phyloP scores from a whole-genome alignment of 169 alveolate genomes.

The Eimeria brunetti region DNA sequence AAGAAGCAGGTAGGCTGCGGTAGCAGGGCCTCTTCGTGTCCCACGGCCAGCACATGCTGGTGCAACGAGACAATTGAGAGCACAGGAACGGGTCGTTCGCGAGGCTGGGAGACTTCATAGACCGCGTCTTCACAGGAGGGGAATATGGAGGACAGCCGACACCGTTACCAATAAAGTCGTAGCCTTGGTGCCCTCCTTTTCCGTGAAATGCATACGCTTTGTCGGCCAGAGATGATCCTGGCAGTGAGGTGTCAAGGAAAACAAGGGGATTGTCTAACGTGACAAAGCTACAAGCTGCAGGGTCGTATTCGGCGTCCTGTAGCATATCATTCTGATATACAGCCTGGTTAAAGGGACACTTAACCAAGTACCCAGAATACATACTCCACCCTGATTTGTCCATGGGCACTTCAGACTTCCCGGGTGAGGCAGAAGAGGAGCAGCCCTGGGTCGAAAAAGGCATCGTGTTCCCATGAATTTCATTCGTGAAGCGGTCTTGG shows the following conservation, averaged over 20 bases:
- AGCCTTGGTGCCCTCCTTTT: constrained; percentile 80
- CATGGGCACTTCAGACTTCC: constrained; percentile 78
- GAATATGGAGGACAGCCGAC: constrained; percentile 81
- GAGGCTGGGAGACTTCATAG: constrained; percentile 68
- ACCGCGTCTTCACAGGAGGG: constrained; percentile 70
- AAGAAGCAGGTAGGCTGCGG: constrained; percentile 78
- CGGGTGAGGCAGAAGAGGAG: constrained; percentile 36
- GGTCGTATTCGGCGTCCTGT: constrained; percentile 67
- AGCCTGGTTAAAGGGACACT: constrained; percentile 78
- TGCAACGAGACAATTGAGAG: constrained; percentile 73
- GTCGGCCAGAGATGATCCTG: constrained; percentile 1
- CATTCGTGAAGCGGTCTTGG: constrained; percentile 74
- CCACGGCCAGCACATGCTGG: constrained; percentile 82
- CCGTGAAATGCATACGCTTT: constrained; percentile 82
- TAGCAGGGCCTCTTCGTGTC: constrained; percentile 65
- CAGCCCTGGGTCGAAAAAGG: constrained; percentile 73
- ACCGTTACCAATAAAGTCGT: constrained; percentile 77
- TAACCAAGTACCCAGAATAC: constrained; percentile 77
- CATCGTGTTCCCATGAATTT: constrained; percentile 79
- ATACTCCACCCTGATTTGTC: constrained; percentile 76
- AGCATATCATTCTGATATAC: constrained; percentile 75
- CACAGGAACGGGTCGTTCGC: constrained; percentile 77
- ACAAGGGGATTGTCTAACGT: constrained; percentile 63
- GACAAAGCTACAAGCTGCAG: constrained; percentile 71
- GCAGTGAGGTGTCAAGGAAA: constrained; percentile 68